phyloP scores from a whole-genome alignment of 495 filamentous ascomycete species.

The Penicillium chermesinum region DNA sequence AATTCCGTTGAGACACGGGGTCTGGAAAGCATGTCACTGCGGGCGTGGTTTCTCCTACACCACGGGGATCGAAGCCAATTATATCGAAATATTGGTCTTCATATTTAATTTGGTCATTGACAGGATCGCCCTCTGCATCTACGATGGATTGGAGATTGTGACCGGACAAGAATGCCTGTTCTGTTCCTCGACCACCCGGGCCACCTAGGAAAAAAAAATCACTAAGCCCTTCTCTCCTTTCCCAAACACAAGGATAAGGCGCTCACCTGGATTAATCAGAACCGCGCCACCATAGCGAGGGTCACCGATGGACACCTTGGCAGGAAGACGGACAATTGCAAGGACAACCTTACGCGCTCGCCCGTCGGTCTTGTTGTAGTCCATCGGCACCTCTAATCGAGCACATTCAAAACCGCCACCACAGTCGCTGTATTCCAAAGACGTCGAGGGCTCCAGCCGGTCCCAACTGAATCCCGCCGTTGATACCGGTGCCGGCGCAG shows the following conservation, averaged over 20 bases:
- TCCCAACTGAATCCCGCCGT: constrained; percentile 23
- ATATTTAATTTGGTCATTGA: background rate
- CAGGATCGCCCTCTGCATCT: constrained; percentile 31
- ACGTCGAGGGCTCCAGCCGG: constrained; percentile 25
- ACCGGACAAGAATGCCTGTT: constrained; percentile 32
- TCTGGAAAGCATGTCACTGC: constrained; percentile 45
- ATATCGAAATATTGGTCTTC: constrained; percentile 48
- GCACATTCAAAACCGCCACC: constrained; percentile 48
- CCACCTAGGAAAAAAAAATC: constrained; percentile 35
- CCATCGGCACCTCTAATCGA: constrained; percentile 53
- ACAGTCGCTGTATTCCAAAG: constrained; percentile 36
- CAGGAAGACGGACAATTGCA: constrained; percentile 48
- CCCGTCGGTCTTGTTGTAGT: constrained; percentile 42
- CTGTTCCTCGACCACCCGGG: constrained; percentile 46
- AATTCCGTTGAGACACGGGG: constrained; percentile 30
- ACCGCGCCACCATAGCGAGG: constrained; percentile 42
- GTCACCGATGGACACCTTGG: constrained; percentile 40
- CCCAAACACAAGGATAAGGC: too few species aligned
- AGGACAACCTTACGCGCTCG: constrained; percentile 39
- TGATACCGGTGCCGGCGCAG: background rate
- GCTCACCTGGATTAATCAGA: constrained; percentile 43
- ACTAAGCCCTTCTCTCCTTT: too few species aligned
- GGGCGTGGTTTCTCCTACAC: constrained; percentile 48
- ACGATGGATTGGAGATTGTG: constrained; percentile 38
- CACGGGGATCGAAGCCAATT: constrained; percentile 53